Percentiles rank a stretch among this genome's conserved stretches.
Conservation (phyloP, 768 basidiomycete species). For the Guyanaporus albipodus region DNA sequence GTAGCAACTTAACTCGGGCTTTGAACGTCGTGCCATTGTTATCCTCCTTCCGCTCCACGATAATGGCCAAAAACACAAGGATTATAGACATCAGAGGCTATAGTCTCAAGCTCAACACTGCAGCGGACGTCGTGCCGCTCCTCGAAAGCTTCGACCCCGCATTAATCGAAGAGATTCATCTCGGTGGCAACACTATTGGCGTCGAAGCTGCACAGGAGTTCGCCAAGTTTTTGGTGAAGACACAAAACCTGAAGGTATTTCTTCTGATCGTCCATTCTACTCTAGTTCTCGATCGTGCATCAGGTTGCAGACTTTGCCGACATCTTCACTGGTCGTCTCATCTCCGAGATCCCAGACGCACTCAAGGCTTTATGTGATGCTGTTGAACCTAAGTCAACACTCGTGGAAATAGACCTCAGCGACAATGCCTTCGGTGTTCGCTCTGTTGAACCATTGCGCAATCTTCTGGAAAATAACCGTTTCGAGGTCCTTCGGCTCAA, state of each 20-base stretch:
- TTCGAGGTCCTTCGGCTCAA: conserved; percentile 81
- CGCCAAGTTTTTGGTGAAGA: conserved; percentile 70
- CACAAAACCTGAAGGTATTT: conserved; percentile 63
- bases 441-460: conserved; percentile 90
- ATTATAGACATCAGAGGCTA: conserved; percentile 29
- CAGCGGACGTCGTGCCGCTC: conserved; percentile 71
- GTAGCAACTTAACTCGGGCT: too few species aligned
- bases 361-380: conserved; percentile 86
- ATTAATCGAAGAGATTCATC: conserved; percentile 79
- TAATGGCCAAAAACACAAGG: conserved; percentile 18
- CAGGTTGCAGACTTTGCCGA: conserved; percentile 95
- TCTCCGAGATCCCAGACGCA: conserved; percentile 90
- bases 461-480: conserved; percentile 80
- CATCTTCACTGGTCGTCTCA: conserved; percentile 96
- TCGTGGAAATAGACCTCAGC: conserved; percentile 85
- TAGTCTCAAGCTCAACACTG: conserved; percentile 70
- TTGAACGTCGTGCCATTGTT: not conserved
- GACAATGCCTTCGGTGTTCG: conserved; percentile 98
- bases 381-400: conserved; percentile 71
- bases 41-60: not conserved
- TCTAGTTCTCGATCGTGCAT: conserved; percentile 4
- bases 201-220: conserved; percentile 85
- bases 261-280: not conserved
- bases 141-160: conserved; percentile 61
- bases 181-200: conserved; percentile 93